Base-by-base conservation (phyloP, 257 asterid species). In the Jacaranda mimosifolia region DNA sequence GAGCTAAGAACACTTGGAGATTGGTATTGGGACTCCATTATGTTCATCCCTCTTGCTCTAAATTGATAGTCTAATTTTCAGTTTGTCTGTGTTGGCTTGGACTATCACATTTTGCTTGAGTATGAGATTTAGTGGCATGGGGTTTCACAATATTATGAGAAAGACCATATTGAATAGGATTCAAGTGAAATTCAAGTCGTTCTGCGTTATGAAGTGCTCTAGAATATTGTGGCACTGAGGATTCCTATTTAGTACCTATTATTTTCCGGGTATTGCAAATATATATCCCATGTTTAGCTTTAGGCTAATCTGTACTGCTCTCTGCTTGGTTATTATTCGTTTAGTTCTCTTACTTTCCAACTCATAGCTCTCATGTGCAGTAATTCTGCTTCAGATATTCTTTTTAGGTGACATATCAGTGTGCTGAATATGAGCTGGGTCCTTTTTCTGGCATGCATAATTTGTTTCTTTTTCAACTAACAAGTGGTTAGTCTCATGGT, bases 261-360 rank as follows among this genome's bases (percentile, higher is more conserved):
- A 63, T 55, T 21, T 19, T 21, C 10, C n/a, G 35, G 53, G 26
- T 58, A 11, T 39, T 21, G 51, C 45, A 6, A 42, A 60, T 26
- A 4, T 19, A 13, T 62, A 14, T 26, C 12, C 56, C 35, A 63
- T 63, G 63, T 53, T 52, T 14, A 17, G 36, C 68, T 40, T 70
- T 38, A 63, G 19, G 59, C 5, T 3, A 35, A 64, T 38, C 57
- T 18, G 5, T 40, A 18, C 6, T 14, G 40, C 62, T 66, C 67
- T 10, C 49, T 49, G 53, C 11, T 66, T 73, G 49, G 71, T 59
- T 15, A 14, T 59, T 80, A 55, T 39, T 43, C 74, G 62, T 79
- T 36, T 39, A 3, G 9, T 18, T 73, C 17, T 26, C 38, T 13
- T 49, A 45, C 21, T 42, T 2, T 46, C 12, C 10, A 65, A 69